phyloP scores from a whole-genome alignment of 2,329 filamentous ascomycete species.

The Botrytis galanthina region DNA sequence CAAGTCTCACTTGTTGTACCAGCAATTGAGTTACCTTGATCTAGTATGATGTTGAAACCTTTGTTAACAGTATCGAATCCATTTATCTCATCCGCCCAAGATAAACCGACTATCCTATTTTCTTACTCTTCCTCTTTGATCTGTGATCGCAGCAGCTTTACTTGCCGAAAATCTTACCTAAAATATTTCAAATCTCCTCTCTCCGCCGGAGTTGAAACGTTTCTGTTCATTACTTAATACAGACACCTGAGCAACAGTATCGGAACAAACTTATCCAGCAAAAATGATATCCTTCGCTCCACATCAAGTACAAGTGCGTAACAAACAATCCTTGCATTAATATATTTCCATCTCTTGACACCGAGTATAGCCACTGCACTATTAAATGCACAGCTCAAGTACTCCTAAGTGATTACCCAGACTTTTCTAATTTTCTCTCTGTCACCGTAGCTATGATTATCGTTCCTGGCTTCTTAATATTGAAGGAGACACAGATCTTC shows the following conservation, averaged over 20 bases:
- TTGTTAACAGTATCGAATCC: rapidly evolving
- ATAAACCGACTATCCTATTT: not conserved
- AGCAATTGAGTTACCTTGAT: not conserved
- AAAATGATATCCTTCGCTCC: not conserved
- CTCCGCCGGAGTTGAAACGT: not conserved
- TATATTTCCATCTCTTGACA: not conserved
- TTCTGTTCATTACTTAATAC: not conserved
- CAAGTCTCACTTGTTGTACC: no score
- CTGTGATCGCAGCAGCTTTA: not conserved
- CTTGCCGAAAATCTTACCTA: not conserved
- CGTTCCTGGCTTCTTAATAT: no score
- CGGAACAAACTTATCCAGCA: not conserved
- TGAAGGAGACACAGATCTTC: no score
- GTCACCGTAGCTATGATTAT: not conserved
- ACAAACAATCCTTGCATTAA: not conserved
- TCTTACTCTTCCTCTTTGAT: not conserved
- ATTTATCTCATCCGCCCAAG: not conserved
- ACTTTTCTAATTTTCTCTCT: not conserved
- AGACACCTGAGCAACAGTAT: not conserved
- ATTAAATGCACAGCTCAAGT: not conserved
- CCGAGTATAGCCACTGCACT: not conserved
- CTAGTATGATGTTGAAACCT: not conserved
- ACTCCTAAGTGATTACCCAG: not conserved
- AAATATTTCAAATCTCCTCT: not conserved
- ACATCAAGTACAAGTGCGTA: not conserved